phyloP scores from a whole-genome alignment of 2,329 filamentous ascomycete species.

The Penicillium occitanis region DNA sequence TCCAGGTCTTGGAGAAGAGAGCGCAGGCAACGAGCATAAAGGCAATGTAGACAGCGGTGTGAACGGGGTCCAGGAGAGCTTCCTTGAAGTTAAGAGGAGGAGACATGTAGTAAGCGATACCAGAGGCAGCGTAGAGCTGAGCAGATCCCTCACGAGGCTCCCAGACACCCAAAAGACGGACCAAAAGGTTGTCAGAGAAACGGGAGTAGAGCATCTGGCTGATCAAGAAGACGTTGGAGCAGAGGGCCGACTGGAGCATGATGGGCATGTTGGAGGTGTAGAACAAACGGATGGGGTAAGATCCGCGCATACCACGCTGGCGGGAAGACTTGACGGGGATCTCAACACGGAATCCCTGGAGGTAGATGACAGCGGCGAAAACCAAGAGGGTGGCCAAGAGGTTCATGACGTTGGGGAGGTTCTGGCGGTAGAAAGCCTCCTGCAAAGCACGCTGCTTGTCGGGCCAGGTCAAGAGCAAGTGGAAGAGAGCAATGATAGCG shows the following conservation, averaged over 20 bases:
- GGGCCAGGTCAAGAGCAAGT: slow-evolving; percentile 96
- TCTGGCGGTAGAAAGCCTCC: slow-evolving; percentile 99
- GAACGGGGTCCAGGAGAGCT: slow-evolving; percentile 92
- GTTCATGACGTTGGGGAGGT: slow-evolving; percentile 99
- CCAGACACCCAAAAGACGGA: slow-evolving; percentile 97
- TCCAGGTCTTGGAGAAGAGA: slow-evolving; percentile 99
- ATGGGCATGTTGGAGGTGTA: slow-evolving; percentile 99
- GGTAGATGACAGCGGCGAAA: slow-evolving; percentile 98
- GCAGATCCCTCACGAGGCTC: slow-evolving; percentile 91
- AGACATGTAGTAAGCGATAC: slow-evolving; percentile 99
- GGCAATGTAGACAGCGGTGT: slow-evolving; percentile 89
- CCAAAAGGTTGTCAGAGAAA: slow-evolving; percentile 97
- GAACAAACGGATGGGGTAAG: slow-evolving; percentile 97
- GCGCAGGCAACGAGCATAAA: slow-evolving; percentile 99
- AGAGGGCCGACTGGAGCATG: slow-evolving; percentile 98
- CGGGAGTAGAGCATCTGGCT: slow-evolving; percentile 99
- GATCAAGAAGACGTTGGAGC: slow-evolving; percentile 98
- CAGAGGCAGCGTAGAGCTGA: slow-evolving; percentile 89
- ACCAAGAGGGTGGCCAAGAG: slow-evolving; percentile 87
- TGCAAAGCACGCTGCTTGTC: slow-evolving; percentile 98
- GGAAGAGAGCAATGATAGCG: slow-evolving; percentile 95
- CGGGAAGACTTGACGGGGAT: slow-evolving; percentile 99
- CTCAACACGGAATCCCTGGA: slow-evolving; percentile 98
- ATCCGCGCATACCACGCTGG: slow-evolving; percentile 97
- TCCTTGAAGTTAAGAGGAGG: slow-evolving; percentile 97